A percentile compares a stretch with the other conserved stretches of the same genome.
phyloP scores from a whole-genome alignment of 2,329 filamentous ascomycete genomes.

The Mycosphaerelloides madeirae region DNA sequence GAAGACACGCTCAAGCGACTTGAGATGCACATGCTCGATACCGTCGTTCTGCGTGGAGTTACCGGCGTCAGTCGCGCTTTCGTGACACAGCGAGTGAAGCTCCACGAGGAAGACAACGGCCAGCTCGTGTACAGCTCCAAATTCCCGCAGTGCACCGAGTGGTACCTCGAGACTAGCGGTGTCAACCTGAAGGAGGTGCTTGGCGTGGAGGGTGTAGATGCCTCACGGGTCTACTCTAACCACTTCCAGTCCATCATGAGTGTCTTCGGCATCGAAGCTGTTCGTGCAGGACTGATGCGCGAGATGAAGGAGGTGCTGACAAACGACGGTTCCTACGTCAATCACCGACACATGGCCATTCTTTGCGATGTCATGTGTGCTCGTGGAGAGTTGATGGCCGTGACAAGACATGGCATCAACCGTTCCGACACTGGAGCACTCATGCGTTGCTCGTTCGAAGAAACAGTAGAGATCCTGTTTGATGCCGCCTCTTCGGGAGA shows the following conservation, averaged over 20 bases:
- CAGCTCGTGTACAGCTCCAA: constrained; percentile 69
- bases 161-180: constrained; percentile 93
- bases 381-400: constrained; percentile 86
- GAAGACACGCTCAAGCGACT: constrained; percentile 93
- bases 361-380: constrained; percentile 98
- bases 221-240: constrained; percentile 84
- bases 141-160: constrained; percentile 75
- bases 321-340: constrained; percentile 99
- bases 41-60: constrained; percentile 85
- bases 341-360: constrained; percentile 92
- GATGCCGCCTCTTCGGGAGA: constrained; percentile 93
- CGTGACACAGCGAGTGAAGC: constrained; percentile 72
- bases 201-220: constrained; percentile 80
- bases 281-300: constrained; percentile 76
- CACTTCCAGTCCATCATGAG: constrained; percentile 92
- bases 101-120: constrained; percentile 65
- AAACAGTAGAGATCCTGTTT: constrained; percentile 95
- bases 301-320: constrained; percentile 91
- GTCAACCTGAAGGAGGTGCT: constrained; percentile 81
- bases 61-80: constrained; percentile 85
- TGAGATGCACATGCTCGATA: constrained; percentile 85
- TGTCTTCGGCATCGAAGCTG: constrained; percentile 94
- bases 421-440: constrained; percentile 93
- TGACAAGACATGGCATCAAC: constrained; percentile 98
- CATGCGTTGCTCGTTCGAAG: constrained; percentile 99